These are phyloP conservation scores for Hammondia hammondi DNA, from an alignment of 169 alveolate genomes.

Conservation along the genomic window DNA sequence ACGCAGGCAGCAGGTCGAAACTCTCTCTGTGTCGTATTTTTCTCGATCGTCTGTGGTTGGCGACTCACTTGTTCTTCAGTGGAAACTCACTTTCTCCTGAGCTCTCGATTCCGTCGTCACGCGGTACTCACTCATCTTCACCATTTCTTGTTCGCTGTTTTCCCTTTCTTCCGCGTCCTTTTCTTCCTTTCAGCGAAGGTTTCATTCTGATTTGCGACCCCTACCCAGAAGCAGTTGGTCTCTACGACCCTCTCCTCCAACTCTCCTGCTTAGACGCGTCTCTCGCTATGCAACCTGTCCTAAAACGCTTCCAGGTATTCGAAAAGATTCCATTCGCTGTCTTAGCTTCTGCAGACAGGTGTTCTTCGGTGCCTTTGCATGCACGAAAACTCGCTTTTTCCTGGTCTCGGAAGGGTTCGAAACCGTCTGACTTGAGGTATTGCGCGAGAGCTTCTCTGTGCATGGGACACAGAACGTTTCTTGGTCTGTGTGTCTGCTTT, in stretches of 20 bases:
- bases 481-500: too few relatives aligned
- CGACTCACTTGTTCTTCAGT: not conserved
- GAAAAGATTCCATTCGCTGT: too few relatives aligned
- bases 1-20: not conserved
- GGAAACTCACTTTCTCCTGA: not conserved
- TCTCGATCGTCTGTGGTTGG: not conserved
- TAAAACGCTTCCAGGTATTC: constrained; percentile 77
- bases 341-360: too few relatives aligned
- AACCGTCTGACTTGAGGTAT: too few relatives aligned
- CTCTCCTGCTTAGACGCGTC: constrained; percentile 96
- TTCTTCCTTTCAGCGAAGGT: constrained; percentile 83
- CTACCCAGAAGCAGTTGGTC: constrained; percentile 93
- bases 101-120: not conserved
- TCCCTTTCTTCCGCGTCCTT: not conserved
- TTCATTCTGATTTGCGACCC: constrained; percentile 96
- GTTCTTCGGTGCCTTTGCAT: too few relatives aligned
- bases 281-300: constrained; percentile 94
- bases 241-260: constrained; percentile 93
- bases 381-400: too few relatives aligned
- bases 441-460: too few relatives aligned
- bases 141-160: not conserved
- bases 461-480: too few relatives aligned
- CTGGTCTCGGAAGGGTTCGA: too few relatives aligned
- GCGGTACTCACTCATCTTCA: too few relatives aligned
- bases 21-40: not conserved